Base-by-base conservation (phyloP, 371 early-diverging fungal species). In the Rhizopus microsporus region DNA sequence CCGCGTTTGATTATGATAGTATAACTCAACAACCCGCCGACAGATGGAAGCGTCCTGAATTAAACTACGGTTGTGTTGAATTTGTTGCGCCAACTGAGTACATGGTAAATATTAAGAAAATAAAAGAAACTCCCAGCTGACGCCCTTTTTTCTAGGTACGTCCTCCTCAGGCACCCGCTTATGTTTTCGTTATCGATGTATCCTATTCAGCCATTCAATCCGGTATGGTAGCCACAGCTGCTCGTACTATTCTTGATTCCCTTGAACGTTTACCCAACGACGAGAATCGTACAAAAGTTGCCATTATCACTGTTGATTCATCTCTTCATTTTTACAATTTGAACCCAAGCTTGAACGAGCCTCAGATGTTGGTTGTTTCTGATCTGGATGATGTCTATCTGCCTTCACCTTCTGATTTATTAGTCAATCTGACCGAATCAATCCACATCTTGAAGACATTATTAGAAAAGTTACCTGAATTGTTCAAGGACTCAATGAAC, bases 141-240 rank as follows among this genome's bases (percentile, higher is more conserved):
- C 43, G 5, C 1, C 15, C 43, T 43, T 51, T 15, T 13, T 51
- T 51, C 45, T 58, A 78, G 78, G 76, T 87, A 9, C 86, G 90
- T 6, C 95, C 98, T 13, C 98, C 98, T 38, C 95, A 95, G 74
- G 95, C 98, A 16, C 91, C 94, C 35, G 93, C 95, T 6, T 88
- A 88, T 59, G 72, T 96, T 47, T 97, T 97, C 72, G 79, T 97
- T 16, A 90, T 97, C 46, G 98, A 97, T 72, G 96, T 96, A 0
- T 93, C 94, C 2, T 90, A 86, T 61, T 81, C 90, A 9, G 87
- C 97, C 9, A 84, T 96, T 9, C 91, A 92, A 72, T 85, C 89
- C 4, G 81, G 88, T 8, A 84, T 85, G 77, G 68, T 90, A 1
- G 86, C 85, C 5, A 82, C 82, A 3, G 93, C 91, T 5, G 89